Evolutionary conservation across 1,284 basidiomycete species (phyloP), one percentile per base, ranked within the genome.

Genomic region (Cryptococcus floricola): DNA sequence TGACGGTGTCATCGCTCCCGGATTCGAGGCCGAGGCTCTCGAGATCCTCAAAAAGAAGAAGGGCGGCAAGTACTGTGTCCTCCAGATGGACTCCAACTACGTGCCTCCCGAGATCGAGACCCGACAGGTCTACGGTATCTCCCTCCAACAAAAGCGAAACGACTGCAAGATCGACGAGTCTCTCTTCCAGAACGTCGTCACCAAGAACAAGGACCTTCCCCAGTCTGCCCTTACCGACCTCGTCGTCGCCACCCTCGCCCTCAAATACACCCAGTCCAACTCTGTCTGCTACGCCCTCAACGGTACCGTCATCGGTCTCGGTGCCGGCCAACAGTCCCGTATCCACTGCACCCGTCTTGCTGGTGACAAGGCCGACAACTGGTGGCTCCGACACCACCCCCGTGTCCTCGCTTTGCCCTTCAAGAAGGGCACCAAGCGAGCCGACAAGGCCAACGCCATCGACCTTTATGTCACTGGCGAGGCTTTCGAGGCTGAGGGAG

Each of bases 251-350:
- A 98, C 94, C 3, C 87, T 98, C 38, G 89, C 95, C 1, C 84
- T 98, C 70, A 99, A 98, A 78, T 98, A 98, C 82, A 99, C 95
- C 0, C 96, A 98, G 77, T 98, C 94, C 59, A 98, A 98, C 83
- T 94, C 90, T 64, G 96, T 99, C 52, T 90, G 94, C 50, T 99
- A 98, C 77, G 92, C 95, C 2, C 87, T 88, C 69, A 87, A 87
- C 72, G 96, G 95, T 39, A 86, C 92, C 37, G 88, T 97, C 73
- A 85, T 99, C 69, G 96, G 96, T 55, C 87, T 98, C 50, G 95
- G 95, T 51, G 96, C 96, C 0, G 95, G 96, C 14, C 95, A 98
- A 76, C 96, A 98, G 77, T 97, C 93, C 9, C 90, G 95, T 55
- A 98, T 99, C 74, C 96, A 99, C 81, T 99, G 96, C 80, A 99